Base-by-base conservation (phyloP, 2,329 filamentous ascomycete genomes). In the Exophiala lecanii-corni region DNA sequence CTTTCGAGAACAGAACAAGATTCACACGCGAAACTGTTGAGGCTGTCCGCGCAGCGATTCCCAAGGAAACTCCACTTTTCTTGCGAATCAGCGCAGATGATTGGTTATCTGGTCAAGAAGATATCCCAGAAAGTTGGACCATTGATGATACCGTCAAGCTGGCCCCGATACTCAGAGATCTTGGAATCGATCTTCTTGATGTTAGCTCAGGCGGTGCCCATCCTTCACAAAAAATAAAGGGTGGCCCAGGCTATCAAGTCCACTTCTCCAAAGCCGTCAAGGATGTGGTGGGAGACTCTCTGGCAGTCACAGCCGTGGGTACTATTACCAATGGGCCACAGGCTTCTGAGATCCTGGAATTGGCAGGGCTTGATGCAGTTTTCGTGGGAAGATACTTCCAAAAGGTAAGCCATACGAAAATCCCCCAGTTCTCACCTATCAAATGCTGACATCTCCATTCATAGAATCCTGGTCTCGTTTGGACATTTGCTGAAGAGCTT, bases 151-250 rank as follows among this genome's bases (percentile, higher is more conserved):
- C 79, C 0, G 70, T 79, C 21, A 69, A 70, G 36, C 73, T 92
- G 1, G 82, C 85, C 0, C 60, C 71, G 59, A 68, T 83, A 7
- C 75, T 96, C 1, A 84, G 86, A 0, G 76, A 75, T 0, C 70
- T 74, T 9, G 89, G 89, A 20, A 75, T 95, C 33, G 89, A 96
- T 61, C 69, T 94, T 12, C 73, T 95, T 20, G 89, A 96, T 61
- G 79, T 94, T 44, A 88, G 82, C 55, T 82, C 81, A 1, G 87
- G 81, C 23, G 89, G 86, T 28, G 13, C 48, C 15, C 47, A 55
- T 25, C 51, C 55, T 7, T 32, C 37, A 13, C 66, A 70, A 53
- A 63, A 67, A 47, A 60, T 70, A 43, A 57, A 57, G 16, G 57
- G 57, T 9, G 74, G 77, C 33, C 79, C 81, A 1, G 82, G 72